A percentile compares a stretch with the other conserved stretches of the same genome.
These are phyloP conservation scores for Claviceps sp. DNA, from an alignment of 2,329 filamentous ascomycete species.

Conservation along the genomic window DNA sequence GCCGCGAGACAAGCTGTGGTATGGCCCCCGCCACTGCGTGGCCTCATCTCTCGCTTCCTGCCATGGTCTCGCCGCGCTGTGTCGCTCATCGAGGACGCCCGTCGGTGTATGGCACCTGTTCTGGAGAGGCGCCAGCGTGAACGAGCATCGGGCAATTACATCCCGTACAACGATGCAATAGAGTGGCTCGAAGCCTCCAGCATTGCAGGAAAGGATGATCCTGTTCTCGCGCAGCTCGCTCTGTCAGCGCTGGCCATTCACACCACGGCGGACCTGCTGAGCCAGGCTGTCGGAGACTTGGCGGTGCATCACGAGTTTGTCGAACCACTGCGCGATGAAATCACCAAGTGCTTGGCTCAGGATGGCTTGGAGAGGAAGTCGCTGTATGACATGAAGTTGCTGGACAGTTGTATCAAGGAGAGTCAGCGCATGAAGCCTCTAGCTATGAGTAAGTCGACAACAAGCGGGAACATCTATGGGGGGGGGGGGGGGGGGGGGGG, in stretches of 20 bases:
- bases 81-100: not conserved
- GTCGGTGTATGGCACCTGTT: not conserved
- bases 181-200: conserved; percentile 41
- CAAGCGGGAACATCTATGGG: no score
- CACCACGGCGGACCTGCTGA: conserved; percentile 28
- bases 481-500: no score
- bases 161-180: conserved; percentile 30
- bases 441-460: conserved; percentile 12
- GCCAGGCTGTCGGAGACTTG: conserved; percentile 13
- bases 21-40: conserved; percentile 30
- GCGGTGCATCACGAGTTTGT: conserved; percentile 26
- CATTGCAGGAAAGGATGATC: conserved; percentile 3
- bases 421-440: conserved; percentile 31
- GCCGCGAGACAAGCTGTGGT: conserved; percentile 18
- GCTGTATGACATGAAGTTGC: conserved; percentile 22
- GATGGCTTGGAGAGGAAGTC: conserved; percentile 3
- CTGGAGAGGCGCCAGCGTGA: not conserved
- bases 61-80: not conserved
- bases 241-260: conserved; percentile 37
- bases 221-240: conserved; percentile 7
- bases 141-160: conserved; percentile 11
- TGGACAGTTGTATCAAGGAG: conserved; percentile 35
- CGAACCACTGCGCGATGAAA: conserved; percentile 27
- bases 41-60: conserved; percentile 18
- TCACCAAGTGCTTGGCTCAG: conserved; percentile 6